Percentiles rank a stretch among this genome's conserved stretches.
Evolutionary conservation across 202 grass and related monocot genomes (phyloP).

Genomic region (Bolboschoenoplectus hybrid): DNA sequence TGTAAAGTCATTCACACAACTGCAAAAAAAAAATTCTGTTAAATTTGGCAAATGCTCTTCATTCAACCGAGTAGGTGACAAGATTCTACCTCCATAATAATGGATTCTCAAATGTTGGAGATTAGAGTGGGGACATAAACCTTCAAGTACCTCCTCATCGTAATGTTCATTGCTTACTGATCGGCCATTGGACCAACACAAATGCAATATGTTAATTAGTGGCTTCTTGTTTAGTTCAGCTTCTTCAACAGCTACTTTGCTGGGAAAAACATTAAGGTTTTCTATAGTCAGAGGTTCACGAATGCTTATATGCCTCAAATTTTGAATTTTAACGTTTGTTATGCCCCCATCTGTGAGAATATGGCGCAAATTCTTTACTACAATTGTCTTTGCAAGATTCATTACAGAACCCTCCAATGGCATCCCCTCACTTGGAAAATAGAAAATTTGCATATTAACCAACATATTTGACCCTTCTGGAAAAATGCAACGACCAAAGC

Average conservation of each 20-base stretch:
- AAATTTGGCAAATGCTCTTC: slow-evolving; percentile 2
- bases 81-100: neutral
- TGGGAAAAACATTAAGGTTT: neutral
- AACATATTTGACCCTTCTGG: neutral
- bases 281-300: neutral
- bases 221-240: neutral
- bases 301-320: neutral
- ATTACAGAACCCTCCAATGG: neutral
- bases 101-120: neutral
- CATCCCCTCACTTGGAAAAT: no score
- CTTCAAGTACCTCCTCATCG: slow-evolving; percentile 27
- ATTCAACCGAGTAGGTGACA: slow-evolving; percentile 4
- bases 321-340: neutral
- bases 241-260: neutral
- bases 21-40: neutral
- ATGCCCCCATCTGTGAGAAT: no score
- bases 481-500: neutral
- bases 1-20: no score
- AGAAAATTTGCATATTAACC: slow-evolving; percentile 2
- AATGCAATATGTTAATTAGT: neutral
- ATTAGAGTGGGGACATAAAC: slow-evolving; percentile 35
- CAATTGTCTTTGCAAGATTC: neutral
- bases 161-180: neutral
- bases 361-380: neutral
- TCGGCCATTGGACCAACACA: neutral